Evolutionary conservation across 2,329 filamentous ascomycete species (phyloP), one percentile per base, ranked within the genome.

Genomic region (Thielaviopsis cerberus): DNA sequence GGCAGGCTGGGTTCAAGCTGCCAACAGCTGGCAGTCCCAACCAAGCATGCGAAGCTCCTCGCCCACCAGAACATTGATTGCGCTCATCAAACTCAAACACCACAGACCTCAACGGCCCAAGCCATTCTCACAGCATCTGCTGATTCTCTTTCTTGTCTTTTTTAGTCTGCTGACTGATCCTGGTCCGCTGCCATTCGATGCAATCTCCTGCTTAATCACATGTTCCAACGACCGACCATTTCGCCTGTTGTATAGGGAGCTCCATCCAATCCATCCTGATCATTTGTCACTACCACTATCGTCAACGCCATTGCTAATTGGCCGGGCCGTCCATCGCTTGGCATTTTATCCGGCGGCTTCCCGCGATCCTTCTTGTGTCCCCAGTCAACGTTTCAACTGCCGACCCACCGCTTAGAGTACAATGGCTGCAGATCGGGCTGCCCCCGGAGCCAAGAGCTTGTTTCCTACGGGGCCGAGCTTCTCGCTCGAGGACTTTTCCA

Each of bases 401-500:
- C 54, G 23, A 52, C 24, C 25, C 3, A 26, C 30, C 48, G 34
- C 30, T 51, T 48, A 37, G 41, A 7, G 20, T 51, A 26, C 52
- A 53, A 61, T 53, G 57, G 34, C 50, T 53, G 26, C 41, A 51
- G 59, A 62, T 23, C 61, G 57, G 22, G 30, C 53, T 26, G 51
- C 53, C n/a, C 69, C 69, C 62, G 75, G 75, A 61, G 76, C 80
- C 64, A 78, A 82, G 71, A 76, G 82, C 63, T 77, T 90, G 67
- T 91, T 87, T 68, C 84, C 85, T 59, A 82, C 81, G 69, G 86
- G 84, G 45, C 87, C 88, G 61, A 85, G 78, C 69, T 96, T 96
- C 73, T 88, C 82, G 10, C 77, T 97, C 61, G 88, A 95, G 51
- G 89, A 90, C 72, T 88, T 90, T 71, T 87, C 87, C 59, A 86